Evolutionary conservation across 257 asterid species (phyloP).

Genomic region (Jaltomata sinuosa): DNA sequence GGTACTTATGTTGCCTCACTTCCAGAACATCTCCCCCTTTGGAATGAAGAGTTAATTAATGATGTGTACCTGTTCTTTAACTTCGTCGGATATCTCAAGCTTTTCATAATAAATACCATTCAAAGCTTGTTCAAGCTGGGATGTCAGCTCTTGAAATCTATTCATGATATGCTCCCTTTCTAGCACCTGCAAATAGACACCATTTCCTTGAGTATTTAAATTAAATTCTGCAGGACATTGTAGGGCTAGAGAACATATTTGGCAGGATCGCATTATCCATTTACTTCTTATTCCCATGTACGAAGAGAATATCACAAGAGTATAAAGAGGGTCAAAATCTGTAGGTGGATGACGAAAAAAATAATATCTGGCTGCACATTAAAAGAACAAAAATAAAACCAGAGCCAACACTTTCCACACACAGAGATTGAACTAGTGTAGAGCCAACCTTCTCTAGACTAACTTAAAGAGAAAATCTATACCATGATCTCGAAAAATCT

Average conservation of each 20-base stretch:
- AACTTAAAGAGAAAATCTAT: not conserved
- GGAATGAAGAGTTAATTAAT: not conserved
- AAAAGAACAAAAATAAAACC: not conserved
- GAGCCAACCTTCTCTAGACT: not conserved
- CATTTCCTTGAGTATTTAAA: not conserved
- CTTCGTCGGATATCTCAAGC: conserved; percentile 94
- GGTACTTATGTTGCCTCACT: not conserved
- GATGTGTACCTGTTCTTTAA: conserved; percentile 76
- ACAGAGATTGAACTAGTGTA: not conserved
- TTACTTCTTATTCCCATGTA: not conserved
- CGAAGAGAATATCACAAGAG: not conserved
- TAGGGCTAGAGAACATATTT: not conserved
- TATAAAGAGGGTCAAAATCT: not conserved
- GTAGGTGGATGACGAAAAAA: not conserved
- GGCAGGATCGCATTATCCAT: not conserved
- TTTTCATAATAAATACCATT: conserved; percentile 63
- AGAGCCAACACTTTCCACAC: not conserved
- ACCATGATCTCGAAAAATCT: not conserved
- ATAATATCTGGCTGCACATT: not conserved
- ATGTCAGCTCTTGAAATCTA: conserved; percentile 73
- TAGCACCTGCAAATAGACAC: conserved; percentile 52
- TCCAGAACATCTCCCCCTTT: not conserved
- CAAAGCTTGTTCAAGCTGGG: conserved; percentile 76
- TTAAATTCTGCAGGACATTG: not conserved
- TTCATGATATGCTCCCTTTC: conserved; percentile 74